These are phyloP conservation scores for Pyrrhoderma lamaoense DNA, from an alignment of 1,284 basidiomycete genomes.

Conservation along the genomic window DNA sequence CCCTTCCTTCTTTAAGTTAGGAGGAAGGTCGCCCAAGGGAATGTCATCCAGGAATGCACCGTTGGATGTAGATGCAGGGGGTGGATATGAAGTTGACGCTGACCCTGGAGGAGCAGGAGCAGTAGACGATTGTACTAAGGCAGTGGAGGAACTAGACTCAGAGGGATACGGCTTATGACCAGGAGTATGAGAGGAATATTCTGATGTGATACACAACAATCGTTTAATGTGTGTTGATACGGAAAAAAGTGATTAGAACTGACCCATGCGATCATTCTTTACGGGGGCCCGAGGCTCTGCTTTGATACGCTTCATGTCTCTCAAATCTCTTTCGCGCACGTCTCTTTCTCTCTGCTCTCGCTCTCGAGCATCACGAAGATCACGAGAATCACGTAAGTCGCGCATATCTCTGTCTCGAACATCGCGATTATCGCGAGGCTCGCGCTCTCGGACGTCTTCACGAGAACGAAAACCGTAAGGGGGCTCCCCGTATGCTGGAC, in stretches of 20 bases:
- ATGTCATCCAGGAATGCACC: constrained; percentile 39
- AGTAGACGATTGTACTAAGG: constrained; percentile 21
- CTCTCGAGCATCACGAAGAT: background rate
- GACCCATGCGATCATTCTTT: constrained; percentile 18
- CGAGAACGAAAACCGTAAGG: constrained; percentile 21
- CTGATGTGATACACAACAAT: too few relatives aligned
- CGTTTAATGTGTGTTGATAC: too few relatives aligned
- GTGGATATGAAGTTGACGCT: constrained; percentile 8
- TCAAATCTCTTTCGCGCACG: constrained; percentile 8
- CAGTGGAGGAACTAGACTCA: constrained; percentile 19
- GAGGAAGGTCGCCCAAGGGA: constrained; percentile 39
- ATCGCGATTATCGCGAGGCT: constrained; percentile 12
- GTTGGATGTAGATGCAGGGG: constrained; percentile 29
- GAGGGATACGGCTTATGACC: constrained; percentile 9
- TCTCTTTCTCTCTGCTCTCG: background rate
- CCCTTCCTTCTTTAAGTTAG: constrained; percentile 71
- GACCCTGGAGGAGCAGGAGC: constrained; percentile 23
- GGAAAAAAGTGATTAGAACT: background rate
- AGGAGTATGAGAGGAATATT: constrained; percentile 9
- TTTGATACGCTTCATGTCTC: constrained; percentile 28
- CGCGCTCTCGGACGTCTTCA: constrained; percentile 19
- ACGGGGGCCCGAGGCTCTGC: constrained; percentile 33
- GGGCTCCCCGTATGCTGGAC: constrained; percentile 20
- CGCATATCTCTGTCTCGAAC: constrained; percentile 12
- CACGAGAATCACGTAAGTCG: constrained; percentile 20